Evolutionary conservation across 164 flowering plant genomes (phyloP).

Genomic region (Dillenia turbinata): DNA sequence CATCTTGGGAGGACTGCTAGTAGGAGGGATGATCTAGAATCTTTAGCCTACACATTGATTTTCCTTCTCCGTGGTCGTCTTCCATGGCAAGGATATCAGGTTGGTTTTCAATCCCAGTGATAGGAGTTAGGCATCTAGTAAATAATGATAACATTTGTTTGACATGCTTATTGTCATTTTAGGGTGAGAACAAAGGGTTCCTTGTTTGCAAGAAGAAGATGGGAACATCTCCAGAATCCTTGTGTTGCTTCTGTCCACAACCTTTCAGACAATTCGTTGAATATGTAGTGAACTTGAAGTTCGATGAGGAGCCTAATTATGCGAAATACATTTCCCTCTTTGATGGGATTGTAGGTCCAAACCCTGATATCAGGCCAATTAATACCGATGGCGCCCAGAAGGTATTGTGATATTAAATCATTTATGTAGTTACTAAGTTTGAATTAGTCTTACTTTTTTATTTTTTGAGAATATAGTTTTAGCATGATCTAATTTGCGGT

Average conservation of each 20-base stretch:
- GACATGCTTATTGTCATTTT: constrained; percentile 4
- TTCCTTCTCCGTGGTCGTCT: constrained; percentile 61
- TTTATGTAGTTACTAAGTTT: background rate
- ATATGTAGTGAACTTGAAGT: constrained; percentile 55
- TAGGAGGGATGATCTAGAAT: constrained; percentile 70
- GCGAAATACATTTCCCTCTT: constrained; percentile 55
- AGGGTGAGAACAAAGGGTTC: constrained; percentile 53
- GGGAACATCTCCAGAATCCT: constrained; percentile 53
- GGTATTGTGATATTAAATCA: constrained; percentile 24
- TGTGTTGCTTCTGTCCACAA: constrained; percentile 54
- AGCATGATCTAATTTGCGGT: no score
- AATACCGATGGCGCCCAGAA: constrained; percentile 69
- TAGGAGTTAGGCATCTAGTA: no score
- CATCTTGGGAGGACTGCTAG: constrained; percentile 62
- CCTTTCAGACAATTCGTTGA: constrained; percentile 57
- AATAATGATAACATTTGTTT: background rate
- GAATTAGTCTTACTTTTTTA: background rate
- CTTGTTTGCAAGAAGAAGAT: constrained; percentile 47
- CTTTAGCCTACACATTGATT: constrained; percentile 64
- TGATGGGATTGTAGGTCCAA: constrained; percentile 49
- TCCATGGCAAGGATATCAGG: constrained; percentile 79
- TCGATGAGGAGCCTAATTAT: constrained; percentile 70
- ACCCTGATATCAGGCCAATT: constrained; percentile 54
- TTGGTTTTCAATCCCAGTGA: constrained; percentile 5
- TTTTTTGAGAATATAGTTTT: background rate